These are phyloP conservation scores for Diaporthe sp. DNA, from an alignment of 2,329 filamentous ascomycete genomes.

Conservation along the genomic window DNA sequence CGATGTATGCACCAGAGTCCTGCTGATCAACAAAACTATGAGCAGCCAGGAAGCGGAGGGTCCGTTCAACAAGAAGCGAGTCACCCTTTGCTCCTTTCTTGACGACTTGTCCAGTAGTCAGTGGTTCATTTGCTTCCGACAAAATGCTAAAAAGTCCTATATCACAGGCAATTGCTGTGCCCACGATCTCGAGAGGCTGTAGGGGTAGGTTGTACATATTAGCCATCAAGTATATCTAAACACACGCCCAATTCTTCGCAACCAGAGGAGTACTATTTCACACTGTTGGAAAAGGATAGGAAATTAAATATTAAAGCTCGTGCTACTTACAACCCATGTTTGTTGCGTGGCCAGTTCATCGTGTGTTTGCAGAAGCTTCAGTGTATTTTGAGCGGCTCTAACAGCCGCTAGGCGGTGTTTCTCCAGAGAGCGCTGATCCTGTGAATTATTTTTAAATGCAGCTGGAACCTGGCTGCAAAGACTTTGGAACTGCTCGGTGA, in stretches of 20 bases:
- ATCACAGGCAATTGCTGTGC: slow-evolving; percentile 7
- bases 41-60: neutral
- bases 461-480: neutral
- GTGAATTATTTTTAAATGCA: neutral
- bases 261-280: too few species aligned
- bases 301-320: too few species aligned
- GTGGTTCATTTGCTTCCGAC: neutral
- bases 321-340: slow-evolving; percentile 3
- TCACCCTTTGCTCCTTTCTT: neutral
- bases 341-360: slow-evolving; percentile 16
- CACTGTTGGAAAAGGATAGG: too few species aligned
- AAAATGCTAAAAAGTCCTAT: slow-evolving; percentile 6
- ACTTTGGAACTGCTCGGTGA: slow-evolving; percentile 5
- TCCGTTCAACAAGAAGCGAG: neutral
- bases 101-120: neutral
- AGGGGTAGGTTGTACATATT: neutral
- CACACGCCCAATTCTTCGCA: neutral
- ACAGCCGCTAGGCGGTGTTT: neutral
- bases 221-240: neutral
- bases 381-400: neutral
- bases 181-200: slow-evolving; percentile 12
- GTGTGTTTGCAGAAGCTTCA: neutral
- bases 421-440: slow-evolving; percentile 8
- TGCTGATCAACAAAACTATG: neutral
- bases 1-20: neutral